These are phyloP conservation scores for Phoma herbarum DNA, from an alignment of 2,329 filamentous ascomycete species.

Conservation along the genomic window DNA sequence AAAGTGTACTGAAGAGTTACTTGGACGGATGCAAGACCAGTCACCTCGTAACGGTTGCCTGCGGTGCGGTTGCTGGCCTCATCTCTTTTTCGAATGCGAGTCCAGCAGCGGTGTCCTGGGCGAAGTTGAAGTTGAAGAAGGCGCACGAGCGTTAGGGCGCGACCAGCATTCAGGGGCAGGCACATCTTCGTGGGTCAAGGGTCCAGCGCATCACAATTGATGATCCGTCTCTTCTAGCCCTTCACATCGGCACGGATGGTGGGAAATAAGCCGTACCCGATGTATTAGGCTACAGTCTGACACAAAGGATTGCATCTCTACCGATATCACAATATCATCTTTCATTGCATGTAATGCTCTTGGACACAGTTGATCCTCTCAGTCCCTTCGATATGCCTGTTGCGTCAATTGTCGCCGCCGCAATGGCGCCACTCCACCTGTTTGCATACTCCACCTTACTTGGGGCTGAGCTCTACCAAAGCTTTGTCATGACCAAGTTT, in stretches of 20 bases:
- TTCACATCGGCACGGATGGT: slow-evolving; percentile 5
- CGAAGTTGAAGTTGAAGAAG: slow-evolving; percentile 29
- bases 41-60: slow-evolving; percentile 32
- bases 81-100: slow-evolving; percentile 33
- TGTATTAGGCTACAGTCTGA: slow-evolving; percentile 3
- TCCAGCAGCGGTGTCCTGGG: slow-evolving; percentile 25
- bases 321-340: neutral
- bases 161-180: neutral
- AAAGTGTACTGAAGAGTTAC: slow-evolving; percentile 33
- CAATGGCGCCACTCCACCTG: slow-evolving; percentile 48
- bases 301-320: neutral
- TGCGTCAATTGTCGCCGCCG: slow-evolving; percentile 1
- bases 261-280: neutral
- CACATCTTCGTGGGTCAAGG: neutral
- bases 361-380: too few species aligned
- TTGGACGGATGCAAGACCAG: slow-evolving; percentile 40
- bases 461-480: slow-evolving; percentile 53
- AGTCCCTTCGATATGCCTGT: slow-evolving; percentile 10
- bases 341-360: neutral
- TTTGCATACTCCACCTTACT: slow-evolving; percentile 53
- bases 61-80: slow-evolving; percentile 31
- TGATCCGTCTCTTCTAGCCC: neutral
- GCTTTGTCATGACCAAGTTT: slow-evolving; percentile 54
- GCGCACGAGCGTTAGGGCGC: slow-evolving; percentile 19
- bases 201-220: neutral